Evolutionary conservation across 1,139 yeast genomes (phyloP).

Genomic region (Eremothecium coryli): DNA sequence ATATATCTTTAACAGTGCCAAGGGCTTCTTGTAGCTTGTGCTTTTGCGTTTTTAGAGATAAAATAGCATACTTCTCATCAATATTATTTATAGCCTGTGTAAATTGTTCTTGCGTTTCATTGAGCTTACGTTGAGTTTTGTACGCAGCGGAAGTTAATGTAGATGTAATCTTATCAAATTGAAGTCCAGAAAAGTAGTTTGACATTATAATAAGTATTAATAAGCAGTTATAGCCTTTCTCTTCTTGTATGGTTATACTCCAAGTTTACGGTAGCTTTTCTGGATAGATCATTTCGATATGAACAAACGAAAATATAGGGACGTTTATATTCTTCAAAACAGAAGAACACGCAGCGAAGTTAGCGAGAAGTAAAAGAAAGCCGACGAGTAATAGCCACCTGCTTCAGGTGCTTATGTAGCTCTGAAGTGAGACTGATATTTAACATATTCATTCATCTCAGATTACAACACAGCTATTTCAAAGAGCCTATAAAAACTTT

Average conservation of each 20-base stretch:
- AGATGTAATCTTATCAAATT: constrained; percentile 23
- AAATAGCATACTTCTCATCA: constrained; percentile 25
- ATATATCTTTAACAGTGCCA: constrained; percentile 59
- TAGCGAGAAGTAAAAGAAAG: too few relatives aligned
- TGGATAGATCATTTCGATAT: too few relatives aligned
- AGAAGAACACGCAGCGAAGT: too few relatives aligned
- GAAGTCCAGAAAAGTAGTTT: constrained; percentile 19
- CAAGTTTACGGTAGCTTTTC: too few relatives aligned
- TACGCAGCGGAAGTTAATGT: constrained; percentile 25
- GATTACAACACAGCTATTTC: too few relatives aligned
- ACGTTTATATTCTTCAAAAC: too few relatives aligned
- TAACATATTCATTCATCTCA: too few relatives aligned
- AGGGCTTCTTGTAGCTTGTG: constrained; percentile 51
- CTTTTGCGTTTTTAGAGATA: constrained; percentile 25
- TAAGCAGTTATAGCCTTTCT: background rate
- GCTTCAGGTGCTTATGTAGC: too few relatives aligned
- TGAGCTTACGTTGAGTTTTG: constrained; percentile 23
- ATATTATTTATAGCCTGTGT: constrained; percentile 21
- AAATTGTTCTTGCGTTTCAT: constrained; percentile 8
- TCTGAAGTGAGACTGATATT: too few relatives aligned
- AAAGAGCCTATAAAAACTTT: too few relatives aligned
- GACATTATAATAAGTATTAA: constrained; percentile 16
- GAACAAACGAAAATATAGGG: too few relatives aligned
- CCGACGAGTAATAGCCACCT: too few relatives aligned
- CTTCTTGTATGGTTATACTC: background rate